phyloP scores from a whole-genome alignment of 2,329 filamentous ascomycete species.

The Aspergillus sp. region DNA sequence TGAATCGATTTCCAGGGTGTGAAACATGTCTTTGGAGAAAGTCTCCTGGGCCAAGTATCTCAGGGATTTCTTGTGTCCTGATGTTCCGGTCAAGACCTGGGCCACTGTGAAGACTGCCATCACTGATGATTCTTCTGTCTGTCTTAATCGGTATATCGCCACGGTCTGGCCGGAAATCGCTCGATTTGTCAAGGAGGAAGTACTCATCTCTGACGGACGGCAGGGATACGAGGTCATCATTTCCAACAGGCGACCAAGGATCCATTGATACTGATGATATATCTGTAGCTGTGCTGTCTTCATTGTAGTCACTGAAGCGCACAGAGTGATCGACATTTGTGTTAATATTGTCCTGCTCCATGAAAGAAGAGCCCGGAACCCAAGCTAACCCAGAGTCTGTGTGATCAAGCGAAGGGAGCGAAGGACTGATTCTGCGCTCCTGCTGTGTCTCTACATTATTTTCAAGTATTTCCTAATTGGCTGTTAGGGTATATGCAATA shows the following conservation, averaged over 20 bases:
- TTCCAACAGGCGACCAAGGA: conserved; percentile 18
- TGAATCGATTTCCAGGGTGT: conserved; percentile 1
- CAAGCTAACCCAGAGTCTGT: background rate
- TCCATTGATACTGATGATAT: conserved; percentile 12
- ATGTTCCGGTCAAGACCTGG: conserved; percentile 13
- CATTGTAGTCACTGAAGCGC: conserved; percentile 5
- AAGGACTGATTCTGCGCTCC: too few species aligned
- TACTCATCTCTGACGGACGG: conserved; percentile 20
- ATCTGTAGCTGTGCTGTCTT: conserved; percentile 9
- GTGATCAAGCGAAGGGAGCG: background rate
- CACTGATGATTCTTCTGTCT: conserved; percentile 8
- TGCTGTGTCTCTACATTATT: too few species aligned
- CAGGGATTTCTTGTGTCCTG: conserved; percentile 12
- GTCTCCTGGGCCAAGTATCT: conserved; percentile 13
- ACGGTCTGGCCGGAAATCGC: conserved; percentile 14
- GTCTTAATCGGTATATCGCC: conserved; percentile 20
- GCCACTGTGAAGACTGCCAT: conserved; percentile 16
- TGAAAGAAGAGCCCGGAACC: background rate
- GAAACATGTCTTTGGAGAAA: conserved; percentile 1
- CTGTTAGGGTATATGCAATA: too few species aligned
- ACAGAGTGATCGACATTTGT: background rate
- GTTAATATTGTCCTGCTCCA: background rate
- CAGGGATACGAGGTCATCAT: conserved; percentile 15
- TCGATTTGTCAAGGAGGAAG: conserved; percentile 24
- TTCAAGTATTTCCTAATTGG: too few species aligned